Base-by-base conservation (phyloP, 2,329 filamentous ascomycete genomes). In the Curvularia eragrostidis region DNA sequence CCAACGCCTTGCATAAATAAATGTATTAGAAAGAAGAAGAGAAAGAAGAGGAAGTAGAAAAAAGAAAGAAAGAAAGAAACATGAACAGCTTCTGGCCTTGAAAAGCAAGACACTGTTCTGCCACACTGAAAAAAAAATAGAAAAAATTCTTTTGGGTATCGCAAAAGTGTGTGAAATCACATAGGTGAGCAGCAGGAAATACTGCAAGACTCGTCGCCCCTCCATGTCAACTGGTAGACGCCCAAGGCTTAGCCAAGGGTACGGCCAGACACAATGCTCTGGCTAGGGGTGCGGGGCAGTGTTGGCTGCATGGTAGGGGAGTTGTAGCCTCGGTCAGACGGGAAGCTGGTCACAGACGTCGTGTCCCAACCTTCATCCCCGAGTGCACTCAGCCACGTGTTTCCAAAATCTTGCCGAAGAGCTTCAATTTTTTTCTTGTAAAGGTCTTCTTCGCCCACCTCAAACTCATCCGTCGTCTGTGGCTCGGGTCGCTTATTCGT, bases 341-440 rank as follows among this genome's bases (percentile, higher is more conserved):
- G 67, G 46, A 74, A 75, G 51, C 67, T 71, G 8, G 64, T 66
- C 42, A 74, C 68, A 1, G 70, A 66, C 13, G 69, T 67, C 12
- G 66, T 60, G 49, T 83, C 80, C 81, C 84, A 85, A 32, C 77
- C 83, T 74, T 95, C 91, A 69, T 97, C 93, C 59, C 90, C 90
- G 49, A 98, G 81, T 13, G 91, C 91, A 62, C 88, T 93, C 38
- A 99, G 84, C 84, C 96, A 99, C 36, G 88, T 90, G 67, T 88
- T 91, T 30, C 93, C 93, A 64, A 97, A 89, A 70, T 94, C 91
- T 70, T 89, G 89, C 60, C 93, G 89, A 52, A 97, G 80, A 3
- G 90, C 88, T 76, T 97, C 93, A 53, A 98, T 89, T 76, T 95
- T 95, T 74, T 91, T 91, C 56, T 90, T 87, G 77, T 97, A 98